Evolutionary conservation across 768 basidiomycete genomes (phyloP), one percentile per base, ranked within the genome.

Genomic region (Saitozyma podzolica): DNA sequence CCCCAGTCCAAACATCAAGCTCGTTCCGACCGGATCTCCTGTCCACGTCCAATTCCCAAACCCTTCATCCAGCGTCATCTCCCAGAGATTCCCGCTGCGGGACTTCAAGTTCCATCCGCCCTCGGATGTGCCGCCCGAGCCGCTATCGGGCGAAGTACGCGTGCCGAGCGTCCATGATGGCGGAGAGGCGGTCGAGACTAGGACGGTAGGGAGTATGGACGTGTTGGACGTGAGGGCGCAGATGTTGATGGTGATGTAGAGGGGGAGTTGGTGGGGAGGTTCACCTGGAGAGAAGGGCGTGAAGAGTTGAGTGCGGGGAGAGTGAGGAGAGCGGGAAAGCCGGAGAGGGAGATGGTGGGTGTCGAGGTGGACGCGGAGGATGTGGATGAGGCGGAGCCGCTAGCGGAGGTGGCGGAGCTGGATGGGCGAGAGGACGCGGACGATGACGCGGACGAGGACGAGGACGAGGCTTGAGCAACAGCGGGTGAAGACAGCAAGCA

Each of bases 41-140:
- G 29, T 29, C 29, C 29, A 29, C 29, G 73, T 77, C 73, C 69
- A 80, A 66, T 77, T 80, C 4, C 61, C 77, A 63, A 75, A 78
- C 4, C 79, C 78, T 43, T 64, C 63, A 60, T 74, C 65, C 64
- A 64, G 62, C 4, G n/a, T 41, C n/a, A 78, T 11, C 6, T 50
- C 20, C 73, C 74, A 78, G 8, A 56, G 58, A 14, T 37, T 50
- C 5, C 58, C 63, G 29, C 45, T 49, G 20, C 67, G 57, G 41
- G 49, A 69, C 47, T 56, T 42, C 40, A 53, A 14, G 63, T 75
- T 75, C 13, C 52, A 54, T 19, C 65, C 66, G 4, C 50, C 43
- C 7, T 19, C 54, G 4, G 11, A n/a, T n/a, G 20, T 62, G 19
- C 75, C 75, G 0, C 75, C 75, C 6, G 72, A 68, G 9, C 16